Evolutionary conservation across 108 stramenopile genomes (phyloP).

Genomic region (Phaeodactylum tricornutum): DNA sequence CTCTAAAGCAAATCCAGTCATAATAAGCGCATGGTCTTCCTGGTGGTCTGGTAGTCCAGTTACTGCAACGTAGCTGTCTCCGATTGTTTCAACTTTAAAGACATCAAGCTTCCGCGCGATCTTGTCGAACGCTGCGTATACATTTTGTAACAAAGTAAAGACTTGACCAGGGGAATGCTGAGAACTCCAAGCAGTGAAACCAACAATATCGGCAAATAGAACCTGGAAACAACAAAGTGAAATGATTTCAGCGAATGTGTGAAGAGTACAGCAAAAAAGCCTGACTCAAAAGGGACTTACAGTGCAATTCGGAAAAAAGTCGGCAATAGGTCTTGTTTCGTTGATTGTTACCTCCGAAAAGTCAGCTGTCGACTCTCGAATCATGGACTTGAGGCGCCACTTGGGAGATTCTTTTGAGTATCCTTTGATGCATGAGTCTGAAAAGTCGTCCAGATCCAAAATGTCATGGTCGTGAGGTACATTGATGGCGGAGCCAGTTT

Average conservation of each 20-base stretch:
- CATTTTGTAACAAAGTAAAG: conserved; percentile 28
- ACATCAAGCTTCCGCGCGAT: conserved; percentile 10
- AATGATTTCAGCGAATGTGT: too few species aligned
- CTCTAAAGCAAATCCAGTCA: conserved; percentile 29
- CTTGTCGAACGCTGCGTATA: conserved; percentile 41
- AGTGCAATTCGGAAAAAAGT: conserved; percentile 38
- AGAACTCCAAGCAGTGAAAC: conserved; percentile 48
- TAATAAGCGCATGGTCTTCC: conserved; percentile 32
- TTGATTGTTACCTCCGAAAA: too few species aligned
- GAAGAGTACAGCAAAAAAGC: too few species aligned
- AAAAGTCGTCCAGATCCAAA: too few species aligned
- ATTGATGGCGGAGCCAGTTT: too few species aligned
- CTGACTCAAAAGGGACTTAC: too few species aligned
- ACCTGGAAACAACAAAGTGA: conserved; percentile 15
- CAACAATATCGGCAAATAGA: conserved; percentile 10
- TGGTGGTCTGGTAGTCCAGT: conserved; percentile 44
- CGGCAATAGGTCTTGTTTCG: too few species aligned
- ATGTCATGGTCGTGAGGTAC: too few species aligned
- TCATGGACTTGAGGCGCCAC: too few species aligned
- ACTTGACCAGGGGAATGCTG: conserved; percentile 34
- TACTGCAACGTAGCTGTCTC: conserved; percentile 53
- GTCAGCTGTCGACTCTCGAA: too few species aligned
- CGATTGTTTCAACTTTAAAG: conserved; percentile 16
- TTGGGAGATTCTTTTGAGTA: too few species aligned
- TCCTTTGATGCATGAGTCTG: too few species aligned